Conservation (phyloP, 768 basidiomycete genomes). For the Lactifluus subvellereus region DNA sequence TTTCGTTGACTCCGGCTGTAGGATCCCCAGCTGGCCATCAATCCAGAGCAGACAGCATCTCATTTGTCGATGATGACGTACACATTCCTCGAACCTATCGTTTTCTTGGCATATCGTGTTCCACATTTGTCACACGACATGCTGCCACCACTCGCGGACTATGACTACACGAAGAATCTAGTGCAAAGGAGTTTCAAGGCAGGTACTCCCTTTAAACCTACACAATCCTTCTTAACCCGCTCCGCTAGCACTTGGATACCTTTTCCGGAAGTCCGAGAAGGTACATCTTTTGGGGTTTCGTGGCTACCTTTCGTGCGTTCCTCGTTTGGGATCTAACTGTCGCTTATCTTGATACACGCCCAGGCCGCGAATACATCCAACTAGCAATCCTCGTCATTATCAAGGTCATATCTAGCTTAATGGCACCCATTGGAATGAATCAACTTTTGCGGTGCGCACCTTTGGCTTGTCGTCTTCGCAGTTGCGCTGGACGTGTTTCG, state of each 20-base stretch:
- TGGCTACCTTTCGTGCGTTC: conserved; percentile 25
- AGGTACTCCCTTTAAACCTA: conserved; percentile 6
- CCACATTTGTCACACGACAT: conserved; percentile 39
- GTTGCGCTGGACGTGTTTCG: background rate
- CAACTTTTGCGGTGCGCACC: conserved; percentile 29
- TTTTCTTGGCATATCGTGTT: conserved; percentile 41
- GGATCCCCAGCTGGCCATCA: conserved; percentile 27
- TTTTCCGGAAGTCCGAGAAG: conserved; percentile 24
- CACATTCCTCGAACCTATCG: conserved; percentile 49
- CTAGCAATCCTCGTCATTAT: conserved; percentile 11
- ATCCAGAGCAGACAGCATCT: conserved; percentile 32
- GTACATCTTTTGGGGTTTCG: conserved; percentile 29
- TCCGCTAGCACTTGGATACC: conserved; percentile 28
- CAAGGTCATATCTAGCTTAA: conserved; percentile 24
- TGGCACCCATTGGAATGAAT: conserved; percentile 32
- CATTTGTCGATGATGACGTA: conserved; percentile 36
- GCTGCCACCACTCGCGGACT: conserved; percentile 47
- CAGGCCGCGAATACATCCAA: conserved; percentile 20
- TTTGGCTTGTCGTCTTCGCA: background rate
- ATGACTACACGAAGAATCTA: conserved; percentile 35
- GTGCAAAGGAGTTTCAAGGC: conserved; percentile 33
- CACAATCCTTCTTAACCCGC: background rate
- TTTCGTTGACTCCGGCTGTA: background rate
- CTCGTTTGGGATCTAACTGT: too few species aligned
- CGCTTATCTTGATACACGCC: background rate